phyloP scores from a whole-genome alignment of 306 rosid genomes.

The Potentilla sterilis region DNA sequence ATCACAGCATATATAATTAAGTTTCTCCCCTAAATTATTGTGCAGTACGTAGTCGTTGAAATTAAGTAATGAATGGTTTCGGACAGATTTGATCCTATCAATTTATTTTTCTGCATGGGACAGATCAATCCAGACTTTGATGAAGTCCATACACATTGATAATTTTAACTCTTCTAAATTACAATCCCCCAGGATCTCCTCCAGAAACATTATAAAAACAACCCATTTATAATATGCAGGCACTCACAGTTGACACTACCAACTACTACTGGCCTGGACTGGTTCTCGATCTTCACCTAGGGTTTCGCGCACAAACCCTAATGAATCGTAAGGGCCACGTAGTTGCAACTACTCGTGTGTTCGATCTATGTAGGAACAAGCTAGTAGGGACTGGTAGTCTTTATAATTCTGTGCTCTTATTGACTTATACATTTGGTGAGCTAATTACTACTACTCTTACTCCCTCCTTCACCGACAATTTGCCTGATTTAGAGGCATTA shows the following conservation, averaged over 20 bases:
- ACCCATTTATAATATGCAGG: background rate
- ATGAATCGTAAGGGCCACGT: background rate
- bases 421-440: background rate
- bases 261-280: background rate
- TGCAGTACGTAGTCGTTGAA: background rate
- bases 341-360: background rate
- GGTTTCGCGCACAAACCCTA: background rate
- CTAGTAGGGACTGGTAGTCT: background rate
- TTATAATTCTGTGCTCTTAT: background rate
- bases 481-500: background rate
- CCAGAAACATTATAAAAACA: background rate
- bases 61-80: background rate
- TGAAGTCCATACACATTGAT: background rate
- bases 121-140: background rate
- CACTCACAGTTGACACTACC: background rate
- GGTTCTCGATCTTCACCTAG: background rate
- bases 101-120: background rate
- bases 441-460: background rate
- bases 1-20: background rate
- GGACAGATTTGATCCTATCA: background rate
- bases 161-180: background rate
- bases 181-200: background rate
- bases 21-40: background rate
- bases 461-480: background rate
- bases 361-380: background rate